Evolutionary conservation across 2,329 filamentous ascomycete genomes (phyloP).

Genomic region (Colletotrichum sp.): DNA sequence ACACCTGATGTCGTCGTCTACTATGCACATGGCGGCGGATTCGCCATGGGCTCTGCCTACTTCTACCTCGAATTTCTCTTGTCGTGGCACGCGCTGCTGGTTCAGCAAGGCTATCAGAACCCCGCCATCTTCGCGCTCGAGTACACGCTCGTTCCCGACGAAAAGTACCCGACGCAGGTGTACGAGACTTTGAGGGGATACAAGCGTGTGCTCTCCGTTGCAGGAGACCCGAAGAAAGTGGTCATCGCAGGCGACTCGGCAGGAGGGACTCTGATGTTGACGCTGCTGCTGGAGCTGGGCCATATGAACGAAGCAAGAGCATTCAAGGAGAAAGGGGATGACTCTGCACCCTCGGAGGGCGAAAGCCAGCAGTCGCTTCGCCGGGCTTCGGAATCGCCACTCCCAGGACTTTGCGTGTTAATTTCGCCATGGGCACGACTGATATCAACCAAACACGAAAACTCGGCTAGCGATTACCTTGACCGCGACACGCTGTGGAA

Average conservation of each 20-base stretch:
- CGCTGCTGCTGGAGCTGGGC: slow-evolving; percentile 71
- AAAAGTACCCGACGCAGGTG: slow-evolving; percentile 74
- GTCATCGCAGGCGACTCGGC: slow-evolving; percentile 82
- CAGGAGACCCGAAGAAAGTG: slow-evolving; percentile 63
- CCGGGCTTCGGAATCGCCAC: slow-evolving; percentile 23
- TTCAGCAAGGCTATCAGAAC: slow-evolving; percentile 69
- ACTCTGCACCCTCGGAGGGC: slow-evolving; percentile 14
- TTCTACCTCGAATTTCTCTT: slow-evolving; percentile 88
- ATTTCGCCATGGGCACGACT: slow-evolving; percentile 85
- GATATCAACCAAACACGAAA: slow-evolving; percentile 67
- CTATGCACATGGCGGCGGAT: slow-evolving; percentile 83
- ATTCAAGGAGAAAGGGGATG: slow-evolving; percentile 2
- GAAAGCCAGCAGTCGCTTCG: slow-evolving; percentile 8
- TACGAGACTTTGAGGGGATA: slow-evolving; percentile 74
- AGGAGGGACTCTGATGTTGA: slow-evolving; percentile 75
- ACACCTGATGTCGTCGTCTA: slow-evolving; percentile 80
- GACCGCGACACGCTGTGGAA: slow-evolving; percentile 67
- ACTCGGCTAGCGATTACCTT: slow-evolving; percentile 78
- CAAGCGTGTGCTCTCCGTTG: slow-evolving; percentile 67
- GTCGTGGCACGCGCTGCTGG: slow-evolving; percentile 70
- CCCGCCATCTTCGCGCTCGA: slow-evolving; percentile 81
- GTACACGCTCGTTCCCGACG: slow-evolving; percentile 79
- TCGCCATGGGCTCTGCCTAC: slow-evolving; percentile 80
- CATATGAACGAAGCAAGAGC: slow-evolving; percentile 36
- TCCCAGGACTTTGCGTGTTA: slow-evolving; percentile 63